phyloP scores from a whole-genome alignment of 73 alveolate genomes.

The Halteria grandinella region DNA sequence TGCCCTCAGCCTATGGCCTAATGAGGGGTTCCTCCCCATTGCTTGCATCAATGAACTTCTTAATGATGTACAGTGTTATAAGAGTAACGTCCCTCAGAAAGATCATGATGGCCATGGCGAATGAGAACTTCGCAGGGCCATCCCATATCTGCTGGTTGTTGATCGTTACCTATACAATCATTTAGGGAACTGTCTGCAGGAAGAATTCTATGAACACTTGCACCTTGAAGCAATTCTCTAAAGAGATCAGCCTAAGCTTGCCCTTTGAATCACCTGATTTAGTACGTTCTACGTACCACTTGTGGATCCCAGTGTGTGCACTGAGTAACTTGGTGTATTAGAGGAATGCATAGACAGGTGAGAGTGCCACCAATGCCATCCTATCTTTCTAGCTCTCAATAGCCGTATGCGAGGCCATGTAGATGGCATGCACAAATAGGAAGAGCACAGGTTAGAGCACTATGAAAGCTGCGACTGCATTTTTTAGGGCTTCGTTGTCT shows the following conservation, averaged over 20 bases:
- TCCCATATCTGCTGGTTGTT: constrained; percentile 51
- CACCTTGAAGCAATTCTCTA: constrained; percentile 56
- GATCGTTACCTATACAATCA: constrained; percentile 35
- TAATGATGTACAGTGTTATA: constrained; percentile 20
- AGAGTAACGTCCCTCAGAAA: constrained; percentile 48
- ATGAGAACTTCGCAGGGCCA: constrained; percentile 33
- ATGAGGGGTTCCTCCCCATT: constrained; percentile 38
- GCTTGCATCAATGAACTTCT: constrained; percentile 42
- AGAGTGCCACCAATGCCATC: not conserved
- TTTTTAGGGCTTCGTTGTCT: not conserved
- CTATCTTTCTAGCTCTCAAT: constrained; percentile 40
- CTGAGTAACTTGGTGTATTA: constrained; percentile 45
- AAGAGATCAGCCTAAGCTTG: constrained; percentile 27
- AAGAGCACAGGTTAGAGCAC: constrained; percentile 53
- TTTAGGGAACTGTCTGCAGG: constrained; percentile 40
- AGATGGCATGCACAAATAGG: constrained; percentile 41
- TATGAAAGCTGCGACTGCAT: constrained; percentile 32
- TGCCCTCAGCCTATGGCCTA: constrained; percentile 41
- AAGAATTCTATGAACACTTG: constrained; percentile 48
- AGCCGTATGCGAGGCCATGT: constrained; percentile 48
- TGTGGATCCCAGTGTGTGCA: constrained; percentile 11
- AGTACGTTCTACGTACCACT: constrained; percentile 25
- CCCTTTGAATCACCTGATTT: constrained; percentile 5
- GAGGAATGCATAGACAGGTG: constrained; percentile 44
- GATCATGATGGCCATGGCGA: constrained; percentile 46